These are phyloP conservation scores for Trametes coccinea DNA, from an alignment of 768 basidiomycete genomes.

Conservation along the genomic window DNA sequence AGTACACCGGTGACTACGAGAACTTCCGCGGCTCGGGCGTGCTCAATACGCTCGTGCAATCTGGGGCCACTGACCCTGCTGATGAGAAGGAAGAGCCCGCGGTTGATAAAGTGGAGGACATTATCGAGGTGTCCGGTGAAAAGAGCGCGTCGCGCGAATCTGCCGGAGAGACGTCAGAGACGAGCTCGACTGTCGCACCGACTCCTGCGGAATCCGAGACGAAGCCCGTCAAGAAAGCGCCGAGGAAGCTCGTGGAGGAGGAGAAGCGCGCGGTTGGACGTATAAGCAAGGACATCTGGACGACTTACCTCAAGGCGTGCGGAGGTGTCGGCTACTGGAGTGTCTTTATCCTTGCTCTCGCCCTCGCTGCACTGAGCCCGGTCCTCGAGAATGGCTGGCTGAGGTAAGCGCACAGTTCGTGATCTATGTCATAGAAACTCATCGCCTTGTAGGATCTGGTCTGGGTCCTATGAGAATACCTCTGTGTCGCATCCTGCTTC, in stretches of 20 bases:
- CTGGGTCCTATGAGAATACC: conserved; percentile 33
- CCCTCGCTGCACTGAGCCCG: conserved; percentile 43
- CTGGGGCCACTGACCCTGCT: conserved; percentile 39
- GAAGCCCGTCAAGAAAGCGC: conserved; percentile 45
- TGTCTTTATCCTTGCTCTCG: conserved; percentile 36
- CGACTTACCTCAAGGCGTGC: conserved; percentile 42
- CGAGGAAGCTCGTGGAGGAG: conserved; percentile 81
- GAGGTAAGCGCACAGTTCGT: conserved; percentile 26
- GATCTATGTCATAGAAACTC: conserved; percentile 21
- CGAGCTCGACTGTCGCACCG: conserved; percentile 44
- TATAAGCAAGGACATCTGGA: conserved; percentile 48
- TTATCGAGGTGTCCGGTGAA: conserved; percentile 24
- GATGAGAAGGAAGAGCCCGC: conserved; percentile 49
- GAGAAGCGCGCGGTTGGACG: conserved; percentile 51
- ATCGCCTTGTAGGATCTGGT: conserved; percentile 38
- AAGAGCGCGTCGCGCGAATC: conserved; percentile 19
- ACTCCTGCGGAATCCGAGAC: conserved; percentile 32
- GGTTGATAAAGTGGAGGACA: conserved; percentile 38
- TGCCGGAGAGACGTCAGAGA: conserved; percentile 38
- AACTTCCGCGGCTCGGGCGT: conserved; percentile 69
- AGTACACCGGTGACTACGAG: conserved; percentile 67
- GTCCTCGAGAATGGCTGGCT: conserved; percentile 52
- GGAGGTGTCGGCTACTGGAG: conserved; percentile 43
- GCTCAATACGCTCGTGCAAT: conserved; percentile 66
- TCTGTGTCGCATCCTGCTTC: conserved; percentile 31